Percentiles rank a stretch among this genome's conserved stretches.
These are phyloP conservation scores for Kodamaea sagamina DNA, from an alignment of 805 yeast species.

Conservation along the genomic window DNA sequence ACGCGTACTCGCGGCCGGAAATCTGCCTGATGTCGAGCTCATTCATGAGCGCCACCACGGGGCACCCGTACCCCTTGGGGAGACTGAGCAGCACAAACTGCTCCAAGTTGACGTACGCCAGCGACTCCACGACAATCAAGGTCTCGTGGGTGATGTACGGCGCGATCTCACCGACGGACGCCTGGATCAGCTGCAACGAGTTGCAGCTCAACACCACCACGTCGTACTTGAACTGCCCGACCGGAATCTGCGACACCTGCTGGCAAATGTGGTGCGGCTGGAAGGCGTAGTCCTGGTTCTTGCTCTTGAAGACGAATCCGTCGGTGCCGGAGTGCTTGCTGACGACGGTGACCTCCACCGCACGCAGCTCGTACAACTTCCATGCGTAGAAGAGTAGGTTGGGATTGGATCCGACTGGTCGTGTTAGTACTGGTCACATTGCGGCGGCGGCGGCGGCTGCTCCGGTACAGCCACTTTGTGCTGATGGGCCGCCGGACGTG, in stretches of 20 bases:
- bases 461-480: too few relatives aligned
- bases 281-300: constrained; percentile 15
- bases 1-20: constrained; percentile 28
- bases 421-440: constrained; percentile 9
- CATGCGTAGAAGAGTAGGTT: constrained; percentile 60
- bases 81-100: constrained; percentile 58
- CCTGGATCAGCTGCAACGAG: constrained; percentile 43
- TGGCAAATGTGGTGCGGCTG: constrained; percentile 20
- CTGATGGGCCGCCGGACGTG: too few relatives aligned
- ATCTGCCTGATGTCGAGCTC: constrained; percentile 56
- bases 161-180: constrained; percentile 24
- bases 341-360: constrained; percentile 41
- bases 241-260: constrained; percentile 16
- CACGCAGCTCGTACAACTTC: constrained; percentile 51
- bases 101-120: constrained; percentile 72
- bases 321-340: constrained; percentile 27
- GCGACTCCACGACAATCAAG: constrained; percentile 62
- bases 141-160: constrained; percentile 40
- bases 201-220: constrained; percentile 36
- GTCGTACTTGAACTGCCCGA: constrained; percentile 28
- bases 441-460: too few relatives aligned
- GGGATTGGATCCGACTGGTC: constrained; percentile 55
- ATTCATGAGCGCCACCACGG: constrained; percentile 53
- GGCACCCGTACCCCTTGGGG: constrained; percentile 30
- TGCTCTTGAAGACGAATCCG: constrained; percentile 16